Evolutionary conservation across 768 basidiomycete species (phyloP).

Genomic region (Lentinula edodes): DNA sequence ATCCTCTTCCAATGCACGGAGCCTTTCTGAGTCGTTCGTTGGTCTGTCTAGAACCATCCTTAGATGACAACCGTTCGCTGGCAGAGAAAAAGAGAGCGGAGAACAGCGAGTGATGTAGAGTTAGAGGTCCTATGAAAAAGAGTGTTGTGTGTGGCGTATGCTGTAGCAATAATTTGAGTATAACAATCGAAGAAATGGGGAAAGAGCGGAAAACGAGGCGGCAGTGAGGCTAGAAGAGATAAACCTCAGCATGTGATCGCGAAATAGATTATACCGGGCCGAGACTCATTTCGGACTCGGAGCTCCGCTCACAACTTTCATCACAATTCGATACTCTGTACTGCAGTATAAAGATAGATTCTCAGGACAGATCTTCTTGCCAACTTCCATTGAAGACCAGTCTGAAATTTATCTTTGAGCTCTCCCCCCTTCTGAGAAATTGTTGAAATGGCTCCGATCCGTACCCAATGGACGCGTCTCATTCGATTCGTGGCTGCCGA

Average conservation of each 20-base stretch:
- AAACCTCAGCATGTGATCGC: not conserved
- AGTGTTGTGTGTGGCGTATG: not conserved
- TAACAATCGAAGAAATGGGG: not conserved
- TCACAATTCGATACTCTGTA: not conserved
- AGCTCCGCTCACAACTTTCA: not conserved
- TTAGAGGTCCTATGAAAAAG: not conserved
- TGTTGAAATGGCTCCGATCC: conserved; percentile 50
- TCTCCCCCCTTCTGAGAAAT: not conserved
- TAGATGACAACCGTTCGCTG: not conserved
- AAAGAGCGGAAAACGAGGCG: not conserved
- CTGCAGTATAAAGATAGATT: not conserved
- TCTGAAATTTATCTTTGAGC: not conserved
- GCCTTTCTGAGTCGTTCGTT: conserved; percentile 17
- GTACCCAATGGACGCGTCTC: conserved; percentile 73
- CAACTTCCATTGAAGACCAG: not conserved
- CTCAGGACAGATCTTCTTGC: not conserved
- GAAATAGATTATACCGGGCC: not conserved
- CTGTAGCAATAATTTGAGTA: not conserved
- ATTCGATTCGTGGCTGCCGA: conserved; percentile 79
- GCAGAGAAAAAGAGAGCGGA: not conserved
- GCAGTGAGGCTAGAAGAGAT: not conserved
- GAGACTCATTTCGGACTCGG: not conserved
- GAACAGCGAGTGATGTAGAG: not conserved
- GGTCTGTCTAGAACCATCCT: not conserved
- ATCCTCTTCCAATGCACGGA: not conserved